Evolutionary conservation across 2,329 filamentous ascomycete genomes (phyloP).

Genomic region (Epichloe brachyelytri): DNA sequence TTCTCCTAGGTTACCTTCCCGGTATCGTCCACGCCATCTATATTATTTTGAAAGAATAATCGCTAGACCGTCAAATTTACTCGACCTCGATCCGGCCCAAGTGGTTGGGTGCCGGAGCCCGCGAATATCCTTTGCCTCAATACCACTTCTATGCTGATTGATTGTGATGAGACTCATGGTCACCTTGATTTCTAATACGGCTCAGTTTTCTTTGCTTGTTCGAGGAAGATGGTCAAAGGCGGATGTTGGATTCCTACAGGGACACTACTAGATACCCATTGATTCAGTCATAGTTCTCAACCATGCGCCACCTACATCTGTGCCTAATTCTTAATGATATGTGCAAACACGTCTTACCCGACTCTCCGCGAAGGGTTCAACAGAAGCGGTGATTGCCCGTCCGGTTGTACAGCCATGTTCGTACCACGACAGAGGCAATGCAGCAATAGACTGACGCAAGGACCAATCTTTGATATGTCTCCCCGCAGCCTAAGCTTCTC

Average conservation of each 20-base stretch:
- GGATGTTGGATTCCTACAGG: slow-evolving; percentile 7
- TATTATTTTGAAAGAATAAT: slow-evolving; percentile 44
- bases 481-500: too few species aligned
- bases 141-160: neutral
- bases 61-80: too few species aligned
- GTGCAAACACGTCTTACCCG: too few species aligned
- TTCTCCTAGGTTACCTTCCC: slow-evolving; percentile 44
- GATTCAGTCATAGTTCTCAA: neutral
- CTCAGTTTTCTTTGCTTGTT: neutral
- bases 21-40: slow-evolving; percentile 91
- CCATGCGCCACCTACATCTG: neutral
- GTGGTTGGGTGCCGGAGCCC: neutral
- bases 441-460: too few species aligned
- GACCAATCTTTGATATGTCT: too few species aligned
- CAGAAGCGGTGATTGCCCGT: neutral
- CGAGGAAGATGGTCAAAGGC: neutral
- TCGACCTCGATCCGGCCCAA: too few species aligned
- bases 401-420: neutral
- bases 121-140: neutral
- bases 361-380: too few species aligned
- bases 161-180: neutral
- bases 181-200: neutral
- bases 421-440: too few species aligned
- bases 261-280: slow-evolving; percentile 4
- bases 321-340: too few species aligned